Conservation (phyloP, 1,139 yeast genomes). For the Yamadazyma pseudoaaseri region DNA sequence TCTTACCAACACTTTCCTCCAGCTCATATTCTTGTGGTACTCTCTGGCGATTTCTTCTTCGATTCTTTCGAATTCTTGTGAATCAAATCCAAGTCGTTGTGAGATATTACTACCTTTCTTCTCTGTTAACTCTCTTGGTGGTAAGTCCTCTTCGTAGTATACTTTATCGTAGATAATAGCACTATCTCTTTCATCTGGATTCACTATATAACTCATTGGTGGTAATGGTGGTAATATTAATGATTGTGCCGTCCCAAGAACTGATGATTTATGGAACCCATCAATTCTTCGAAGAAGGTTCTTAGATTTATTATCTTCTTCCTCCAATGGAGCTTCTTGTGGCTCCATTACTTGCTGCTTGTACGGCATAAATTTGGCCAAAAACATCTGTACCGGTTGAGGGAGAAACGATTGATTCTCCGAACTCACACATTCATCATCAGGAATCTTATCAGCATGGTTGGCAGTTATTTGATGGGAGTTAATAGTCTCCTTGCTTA, state of each 20-base stretch:
- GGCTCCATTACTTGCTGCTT: slow-evolving; percentile 25
- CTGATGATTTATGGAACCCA: slow-evolving; percentile 65
- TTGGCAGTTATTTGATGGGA: slow-evolving; percentile 11
- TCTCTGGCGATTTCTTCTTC: slow-evolving; percentile 88
- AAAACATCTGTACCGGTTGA: slow-evolving; percentile 44
- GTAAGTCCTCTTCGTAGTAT: slow-evolving; percentile 34
- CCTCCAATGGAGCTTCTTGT: slow-evolving; percentile 13
- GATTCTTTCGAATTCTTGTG: slow-evolving; percentile 25
- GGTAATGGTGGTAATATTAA: slow-evolving; percentile 89
- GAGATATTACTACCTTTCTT: slow-evolving; percentile 55
- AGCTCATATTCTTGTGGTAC: slow-evolving; percentile 80
- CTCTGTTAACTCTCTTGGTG: slow-evolving; percentile 7
- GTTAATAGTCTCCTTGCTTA: slow-evolving; percentile 14
- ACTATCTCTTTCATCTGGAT: slow-evolving; percentile 46
- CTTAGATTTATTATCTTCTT: slow-evolving; percentile 6
- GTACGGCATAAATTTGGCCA: slow-evolving; percentile 47
- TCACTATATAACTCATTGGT: slow-evolving; percentile 62
- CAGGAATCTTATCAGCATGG: slow-evolving; percentile 18
- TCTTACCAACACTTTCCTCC: slow-evolving; percentile 90
- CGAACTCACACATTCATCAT: slow-evolving; percentile 14
- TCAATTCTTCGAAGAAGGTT: slow-evolving; percentile 15
- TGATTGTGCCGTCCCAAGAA: slow-evolving; percentile 80
- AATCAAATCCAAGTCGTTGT: slow-evolving; percentile 18
- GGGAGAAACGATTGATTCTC: slow-evolving; percentile 22
- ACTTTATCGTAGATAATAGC: slow-evolving; percentile 43